These are phyloP conservation scores for Heterobasidion irregulare DNA, from an alignment of 1,284 basidiomycete genomes.

Conservation along the genomic window DNA sequence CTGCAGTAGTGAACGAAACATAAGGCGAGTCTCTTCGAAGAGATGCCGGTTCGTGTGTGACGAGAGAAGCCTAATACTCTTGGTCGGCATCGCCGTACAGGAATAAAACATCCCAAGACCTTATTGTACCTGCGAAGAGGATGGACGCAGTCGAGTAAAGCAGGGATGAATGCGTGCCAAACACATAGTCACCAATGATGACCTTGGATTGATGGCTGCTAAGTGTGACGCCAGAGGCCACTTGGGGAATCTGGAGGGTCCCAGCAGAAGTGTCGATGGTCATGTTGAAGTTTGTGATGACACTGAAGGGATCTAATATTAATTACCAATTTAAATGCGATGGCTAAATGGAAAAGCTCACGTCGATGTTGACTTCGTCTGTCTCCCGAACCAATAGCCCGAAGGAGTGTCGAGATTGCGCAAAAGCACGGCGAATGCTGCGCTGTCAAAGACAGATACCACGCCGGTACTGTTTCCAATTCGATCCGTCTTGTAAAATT, in stretches of 20 bases:
- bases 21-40: conserved; percentile 12
- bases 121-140: conserved; percentile 60
- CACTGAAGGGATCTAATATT: conserved; percentile 23
- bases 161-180: conserved; percentile 43
- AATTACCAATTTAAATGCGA: neutral
- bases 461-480: conserved; percentile 46
- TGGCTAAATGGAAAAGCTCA: conserved; percentile 22
- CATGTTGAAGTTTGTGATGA: conserved; percentile 42
- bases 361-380: conserved; percentile 59
- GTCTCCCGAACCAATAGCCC: conserved; percentile 65
- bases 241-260: conserved; percentile 42
- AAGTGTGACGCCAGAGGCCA: conserved; percentile 46
- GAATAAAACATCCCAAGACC: conserved; percentile 58
- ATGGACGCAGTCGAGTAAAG: conserved; percentile 63
- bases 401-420: conserved; percentile 56
- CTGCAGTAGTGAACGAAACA: neutral
- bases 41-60: conserved; percentile 21
- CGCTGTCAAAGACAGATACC: conserved; percentile 33
- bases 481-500: conserved; percentile 72
- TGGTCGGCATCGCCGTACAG: conserved; percentile 53
- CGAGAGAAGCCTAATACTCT: conserved; percentile 48
- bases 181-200: conserved; percentile 58
- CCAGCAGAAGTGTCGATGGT: conserved; percentile 46
- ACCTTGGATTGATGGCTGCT: conserved; percentile 63
- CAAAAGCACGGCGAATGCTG: conserved; percentile 54